Evolutionary conservation across 306 rosid species (phyloP).

Genomic region (Cucumis sativus): DNA sequence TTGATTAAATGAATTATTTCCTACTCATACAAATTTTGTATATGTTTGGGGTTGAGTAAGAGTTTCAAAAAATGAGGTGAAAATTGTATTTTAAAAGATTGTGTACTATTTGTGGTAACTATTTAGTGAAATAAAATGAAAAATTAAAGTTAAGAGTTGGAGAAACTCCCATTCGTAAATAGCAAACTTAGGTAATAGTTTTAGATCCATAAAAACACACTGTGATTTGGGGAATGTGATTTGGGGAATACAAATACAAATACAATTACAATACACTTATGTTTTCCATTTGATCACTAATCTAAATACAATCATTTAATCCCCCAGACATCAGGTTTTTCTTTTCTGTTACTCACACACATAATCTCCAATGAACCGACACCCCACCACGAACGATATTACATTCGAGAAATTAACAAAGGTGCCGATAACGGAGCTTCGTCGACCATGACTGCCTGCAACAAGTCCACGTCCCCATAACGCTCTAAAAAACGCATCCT

Average conservation of each 20-base stretch:
- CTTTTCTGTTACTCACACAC: neutral
- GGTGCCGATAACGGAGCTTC: conserved; percentile 48
- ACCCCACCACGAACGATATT: conserved; percentile 8
- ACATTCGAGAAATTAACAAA: conserved; percentile 73
- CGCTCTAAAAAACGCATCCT: conserved; percentile 92
- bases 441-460: conserved; percentile 69
- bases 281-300: neutral
- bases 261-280: neutral
- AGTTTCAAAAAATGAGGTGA: too few species aligned
- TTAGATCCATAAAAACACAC: neutral
- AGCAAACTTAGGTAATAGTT: neutral
- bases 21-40: too few species aligned
- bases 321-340: neutral
- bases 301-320: neutral
- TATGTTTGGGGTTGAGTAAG: too few species aligned
- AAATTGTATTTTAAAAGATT: too few species aligned
- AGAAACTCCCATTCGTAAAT: neutral
- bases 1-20: too few species aligned
- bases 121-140: too few species aligned
- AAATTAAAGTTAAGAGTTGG: too few species aligned
- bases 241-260: neutral
- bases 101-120: too few species aligned
- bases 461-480: conserved; percentile 76
- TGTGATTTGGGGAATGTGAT: neutral
- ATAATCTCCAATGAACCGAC: neutral